Evolutionary conservation across 768 basidiomycete species (phyloP), one percentile per base, ranked within the genome.

Genomic region (Lepiota brunneoincarnata): DNA sequence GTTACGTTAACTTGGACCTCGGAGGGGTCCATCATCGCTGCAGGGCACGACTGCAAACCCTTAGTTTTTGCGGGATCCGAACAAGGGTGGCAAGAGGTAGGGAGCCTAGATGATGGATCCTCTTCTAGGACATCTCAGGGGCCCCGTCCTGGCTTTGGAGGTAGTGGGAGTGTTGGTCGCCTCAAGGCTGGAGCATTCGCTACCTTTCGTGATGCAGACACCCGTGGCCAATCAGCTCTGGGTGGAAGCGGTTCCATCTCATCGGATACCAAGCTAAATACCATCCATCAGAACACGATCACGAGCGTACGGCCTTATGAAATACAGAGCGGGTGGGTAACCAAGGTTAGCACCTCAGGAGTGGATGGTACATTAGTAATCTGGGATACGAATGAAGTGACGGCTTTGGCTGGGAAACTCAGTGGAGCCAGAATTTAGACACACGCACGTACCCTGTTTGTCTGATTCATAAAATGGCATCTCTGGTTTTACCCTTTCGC

Each of bases 251-350:
- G 60, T 6, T 59, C 66, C 7, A 47, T 61, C n/a, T 60, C 59
- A 18, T 66, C 69, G 4, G 85, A 89, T 63, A 91, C 89, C 2
- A 91, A 95, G 66, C 72, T 96, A 48, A 73, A 81, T 63, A 98
- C 97, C 12, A 80, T 97, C 46, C 97, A 98, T 67, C 97, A 98
- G 79, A 99, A 99, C 75, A 97, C 95, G 35, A 97, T 99, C 71
- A 98, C 93, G n/a, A 87, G 79, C 60, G 78, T 98, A 37, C 75
- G 93, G 53, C 74, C 90, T 23, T 97, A 90, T 63, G 87, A 87
- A 57, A 75, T 72, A 1, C 59, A 63, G 2, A 77, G 75, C 11
- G 86, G 83, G 0, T 71, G 73, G 1, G 86, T 98, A 4, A 75
- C 71, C 43, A 82, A 81, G 63, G 87, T 99, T 57, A 93, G 90